Percentiles rank a stretch among this genome's conserved stretches.
Evolutionary conservation across 2,329 filamentous ascomycete genomes (phyloP).

Genomic region (Neonectria faginata): DNA sequence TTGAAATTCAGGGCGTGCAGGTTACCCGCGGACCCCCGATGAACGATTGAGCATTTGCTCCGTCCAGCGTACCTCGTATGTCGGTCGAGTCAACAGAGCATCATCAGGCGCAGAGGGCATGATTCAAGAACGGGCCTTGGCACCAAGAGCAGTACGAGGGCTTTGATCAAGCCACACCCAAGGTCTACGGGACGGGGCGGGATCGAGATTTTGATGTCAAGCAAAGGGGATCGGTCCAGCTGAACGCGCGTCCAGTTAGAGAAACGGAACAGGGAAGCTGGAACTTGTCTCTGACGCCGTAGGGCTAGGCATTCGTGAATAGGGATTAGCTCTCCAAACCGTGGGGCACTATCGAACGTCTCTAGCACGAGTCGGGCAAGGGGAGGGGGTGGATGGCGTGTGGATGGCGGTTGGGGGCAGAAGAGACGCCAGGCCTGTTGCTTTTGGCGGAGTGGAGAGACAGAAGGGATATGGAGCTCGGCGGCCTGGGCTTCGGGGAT

Average conservation of each 20-base stretch:
- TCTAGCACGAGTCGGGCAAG: conserved; percentile 21
- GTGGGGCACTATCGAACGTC: conserved; percentile 24
- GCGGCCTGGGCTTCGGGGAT: neutral
- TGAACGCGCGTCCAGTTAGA: conserved; percentile 22
- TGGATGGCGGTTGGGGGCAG: neutral
- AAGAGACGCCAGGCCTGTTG: neutral
- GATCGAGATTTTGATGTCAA: conserved; percentile 27
- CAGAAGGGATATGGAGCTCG: too few relatives aligned
- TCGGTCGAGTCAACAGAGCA: conserved; percentile 13
- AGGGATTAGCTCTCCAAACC: conserved; percentile 15
- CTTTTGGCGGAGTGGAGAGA: neutral
- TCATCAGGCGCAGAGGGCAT: conserved; percentile 1
- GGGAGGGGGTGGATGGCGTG: neutral
- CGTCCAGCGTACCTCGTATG: neutral
- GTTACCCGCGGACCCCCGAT: neutral
- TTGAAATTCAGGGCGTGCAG: neutral
- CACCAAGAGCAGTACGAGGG: neutral
- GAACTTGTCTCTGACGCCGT: conserved; percentile 13
- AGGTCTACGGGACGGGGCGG: conserved; percentile 23
- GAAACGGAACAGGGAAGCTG: conserved; percentile 7
- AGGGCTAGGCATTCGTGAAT: conserved; percentile 21
- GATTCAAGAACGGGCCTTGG: conserved; percentile 10
- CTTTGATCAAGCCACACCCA: conserved; percentile 15
- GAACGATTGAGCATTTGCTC: neutral
- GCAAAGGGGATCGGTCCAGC: conserved; percentile 4